phyloP scores from a whole-genome alignment of 306 rosid genomes.

The Arachis stenosperma region DNA sequence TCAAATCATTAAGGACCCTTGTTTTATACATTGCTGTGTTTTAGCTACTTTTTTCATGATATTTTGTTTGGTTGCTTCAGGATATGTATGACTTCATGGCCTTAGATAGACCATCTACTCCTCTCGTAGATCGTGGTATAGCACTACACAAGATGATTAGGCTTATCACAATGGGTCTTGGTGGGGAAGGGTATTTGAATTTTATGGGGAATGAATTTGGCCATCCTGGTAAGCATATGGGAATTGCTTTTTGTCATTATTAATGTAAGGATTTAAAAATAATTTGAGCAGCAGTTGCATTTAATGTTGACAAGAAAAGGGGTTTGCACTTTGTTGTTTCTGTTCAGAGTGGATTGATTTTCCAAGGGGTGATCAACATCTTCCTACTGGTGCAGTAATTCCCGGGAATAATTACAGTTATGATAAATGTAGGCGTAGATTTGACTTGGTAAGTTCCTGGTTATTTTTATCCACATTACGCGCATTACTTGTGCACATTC shows the following conservation, averaged over 20 bases:
- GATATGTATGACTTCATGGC: conserved; percentile 99
- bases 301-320: conserved; percentile 32
- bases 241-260: conserved; percentile 28
- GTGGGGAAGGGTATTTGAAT: conserved; percentile 97
- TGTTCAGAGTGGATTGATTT: conserved; percentile 97
- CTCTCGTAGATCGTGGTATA: conserved; percentile 87
- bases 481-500: conserved; percentile 28
- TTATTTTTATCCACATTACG: conserved; percentile 9
- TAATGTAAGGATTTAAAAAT: conserved; percentile 28
- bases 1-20: conserved; percentile 25
- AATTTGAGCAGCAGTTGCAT: conserved; percentile 30
- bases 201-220: conserved; percentile 99
- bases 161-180: conserved; percentile 93
- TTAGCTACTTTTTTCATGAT: conserved; percentile 14
- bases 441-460: conserved; percentile 77
- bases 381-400: conserved; percentile 62
- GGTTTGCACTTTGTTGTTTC: conserved; percentile 33
- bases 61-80: conserved; percentile 53
- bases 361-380: conserved; percentile 84
- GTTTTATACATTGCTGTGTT: conserved; percentile 18
- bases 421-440: conserved; percentile 97
- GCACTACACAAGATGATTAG: conserved; percentile 98
- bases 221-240: conserved; percentile 79
- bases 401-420: conserved; percentile 76
- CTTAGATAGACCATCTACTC: conserved; percentile 84